phyloP scores from a whole-genome alignment of 2,329 filamentous ascomycete genomes.

The Didymella segeticola region DNA sequence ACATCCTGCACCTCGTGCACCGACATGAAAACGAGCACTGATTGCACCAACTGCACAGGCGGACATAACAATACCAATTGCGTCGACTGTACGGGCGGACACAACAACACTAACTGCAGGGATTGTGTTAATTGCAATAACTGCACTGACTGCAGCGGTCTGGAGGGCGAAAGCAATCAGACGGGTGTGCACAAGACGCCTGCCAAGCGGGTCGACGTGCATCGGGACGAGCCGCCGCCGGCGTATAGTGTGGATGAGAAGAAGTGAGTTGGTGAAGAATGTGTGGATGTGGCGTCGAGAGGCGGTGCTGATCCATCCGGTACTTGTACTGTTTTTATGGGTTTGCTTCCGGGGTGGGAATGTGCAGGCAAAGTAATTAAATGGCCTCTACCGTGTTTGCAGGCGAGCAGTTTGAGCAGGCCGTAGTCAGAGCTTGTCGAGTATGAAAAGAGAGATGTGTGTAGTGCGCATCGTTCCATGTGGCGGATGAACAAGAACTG shows the following conservation, averaged over 20 bases:
- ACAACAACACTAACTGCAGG: constrained; percentile 1
- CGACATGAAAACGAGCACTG: background rate
- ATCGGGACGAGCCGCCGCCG: background rate
- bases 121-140: constrained; percentile 5
- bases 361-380: too few species aligned
- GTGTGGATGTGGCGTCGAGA: too few species aligned
- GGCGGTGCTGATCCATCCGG: too few species aligned
- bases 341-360: too few species aligned
- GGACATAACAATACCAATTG: constrained; percentile 3
- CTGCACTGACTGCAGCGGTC: constrained; percentile 5
- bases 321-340: too few species aligned
- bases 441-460: too few species aligned
- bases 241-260: background rate
- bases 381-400: too few species aligned
- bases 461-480: too few species aligned
- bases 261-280: too few species aligned
- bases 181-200: background rate
- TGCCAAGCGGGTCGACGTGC: background rate
- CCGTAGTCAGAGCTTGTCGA: too few species aligned
- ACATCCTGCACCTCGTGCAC: background rate
- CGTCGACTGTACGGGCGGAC: background rate
- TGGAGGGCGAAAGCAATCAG: background rate
- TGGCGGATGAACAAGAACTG: too few species aligned
- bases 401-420: too few species aligned
- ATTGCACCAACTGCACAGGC: background rate